These are phyloP conservation scores for Nematocida sp. DNA, from an alignment of 371 early-diverging fungal species.

Conservation along the genomic window DNA sequence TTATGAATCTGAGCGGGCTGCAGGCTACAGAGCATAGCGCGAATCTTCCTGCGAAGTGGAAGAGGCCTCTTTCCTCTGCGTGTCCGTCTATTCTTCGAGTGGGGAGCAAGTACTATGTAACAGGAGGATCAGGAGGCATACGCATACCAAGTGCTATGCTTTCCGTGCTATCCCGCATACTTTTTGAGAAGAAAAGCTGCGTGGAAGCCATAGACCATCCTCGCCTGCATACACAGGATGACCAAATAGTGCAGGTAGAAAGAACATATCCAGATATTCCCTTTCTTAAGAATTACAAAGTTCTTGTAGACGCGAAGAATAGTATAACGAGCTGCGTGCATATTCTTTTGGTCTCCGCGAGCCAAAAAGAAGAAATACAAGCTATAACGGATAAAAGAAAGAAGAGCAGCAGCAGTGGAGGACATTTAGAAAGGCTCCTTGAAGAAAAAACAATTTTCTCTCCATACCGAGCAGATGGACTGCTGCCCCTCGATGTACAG, in stretches of 20 bases:
- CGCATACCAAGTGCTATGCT: conserved; percentile 79
- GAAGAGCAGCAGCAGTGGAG: conserved; percentile 28
- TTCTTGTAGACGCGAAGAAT: background rate
- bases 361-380: background rate
- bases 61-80: conserved; percentile 82
- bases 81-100: conserved; percentile 77
- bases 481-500: too few relatives aligned
- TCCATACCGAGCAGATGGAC: too few relatives aligned
- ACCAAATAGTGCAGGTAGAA: conserved; percentile 70
- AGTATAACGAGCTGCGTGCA: background rate
- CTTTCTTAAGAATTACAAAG: background rate
- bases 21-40: conserved; percentile 70
- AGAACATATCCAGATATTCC: background rate
- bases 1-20: conserved; percentile 74
- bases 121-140: conserved; percentile 89
- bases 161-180: conserved; percentile 72
- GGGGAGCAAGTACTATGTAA: conserved; percentile 70
- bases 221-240: conserved; percentile 84
- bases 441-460: too few relatives aligned
- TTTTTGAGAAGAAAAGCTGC: conserved; percentile 72
- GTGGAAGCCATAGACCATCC: conserved; percentile 73
- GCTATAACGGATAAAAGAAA: conserved; percentile 59
- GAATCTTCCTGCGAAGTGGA: conserved; percentile 78
- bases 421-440: too few relatives aligned
- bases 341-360: background rate